Evolutionary conservation across 2,329 filamentous ascomycete genomes (phyloP).

Genomic region (Hypocrella siamensis): DNA sequence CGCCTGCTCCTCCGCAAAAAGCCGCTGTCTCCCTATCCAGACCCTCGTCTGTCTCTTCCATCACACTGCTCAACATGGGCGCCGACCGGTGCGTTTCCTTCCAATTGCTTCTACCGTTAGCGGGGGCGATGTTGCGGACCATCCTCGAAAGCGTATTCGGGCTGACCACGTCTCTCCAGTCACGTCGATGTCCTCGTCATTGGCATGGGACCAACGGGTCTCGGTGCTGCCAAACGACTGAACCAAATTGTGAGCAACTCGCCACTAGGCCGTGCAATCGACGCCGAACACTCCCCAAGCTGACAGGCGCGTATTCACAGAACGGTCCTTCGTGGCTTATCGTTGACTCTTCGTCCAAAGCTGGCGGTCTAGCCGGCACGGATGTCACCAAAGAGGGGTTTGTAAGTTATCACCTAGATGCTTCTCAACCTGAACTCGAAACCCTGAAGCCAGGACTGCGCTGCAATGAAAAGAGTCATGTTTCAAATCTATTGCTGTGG

Average conservation of each 20-base stretch:
- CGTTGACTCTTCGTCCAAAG: slow-evolving; percentile 78
- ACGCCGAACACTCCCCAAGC: slow-evolving; percentile 6
- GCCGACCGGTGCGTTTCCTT: slow-evolving; percentile 20
- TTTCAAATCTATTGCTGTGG: too few relatives aligned
- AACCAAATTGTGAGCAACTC: slow-evolving; percentile 69
- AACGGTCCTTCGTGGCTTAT: slow-evolving; percentile 92
- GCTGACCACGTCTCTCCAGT: slow-evolving; percentile 27
- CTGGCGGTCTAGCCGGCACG: slow-evolving; percentile 89
- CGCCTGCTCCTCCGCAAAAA: too few relatives aligned
- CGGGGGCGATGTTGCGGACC: background rate
- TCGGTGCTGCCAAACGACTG: slow-evolving; percentile 94
- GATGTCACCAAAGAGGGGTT: slow-evolving; percentile 93
- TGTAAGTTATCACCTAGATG: slow-evolving; percentile 42
- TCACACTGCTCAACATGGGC: slow-evolving; percentile 20
- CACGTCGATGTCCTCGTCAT: slow-evolving; percentile 96
- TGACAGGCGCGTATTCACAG: slow-evolving; percentile 28
- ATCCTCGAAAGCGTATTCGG: background rate
- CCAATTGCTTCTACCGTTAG: background rate
- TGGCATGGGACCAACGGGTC: slow-evolving; percentile 90
- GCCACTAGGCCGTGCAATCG: slow-evolving; percentile 11
- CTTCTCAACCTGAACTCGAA: too few relatives aligned
- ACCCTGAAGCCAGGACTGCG: too few relatives aligned
- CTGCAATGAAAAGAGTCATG: too few relatives aligned
- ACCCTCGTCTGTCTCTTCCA: slow-evolving; percentile 1
- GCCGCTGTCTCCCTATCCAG: slow-evolving; percentile 2